phyloP scores from a whole-genome alignment of 2,329 filamentous ascomycete genomes.

The Lachnellula suecica region DNA sequence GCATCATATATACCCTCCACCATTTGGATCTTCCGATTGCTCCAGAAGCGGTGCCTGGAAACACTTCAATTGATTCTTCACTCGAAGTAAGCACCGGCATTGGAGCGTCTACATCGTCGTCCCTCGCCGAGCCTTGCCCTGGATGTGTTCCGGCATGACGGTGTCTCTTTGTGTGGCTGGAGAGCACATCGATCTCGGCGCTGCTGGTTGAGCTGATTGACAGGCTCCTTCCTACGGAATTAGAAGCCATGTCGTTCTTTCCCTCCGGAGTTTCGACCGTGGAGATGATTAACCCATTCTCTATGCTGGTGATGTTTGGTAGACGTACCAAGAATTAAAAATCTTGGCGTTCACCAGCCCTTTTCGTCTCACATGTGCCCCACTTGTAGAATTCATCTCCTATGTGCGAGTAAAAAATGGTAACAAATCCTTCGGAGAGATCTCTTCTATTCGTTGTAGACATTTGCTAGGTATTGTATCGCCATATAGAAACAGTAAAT shows the following conservation, averaged over 20 bases:
- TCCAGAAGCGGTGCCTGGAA: background rate
- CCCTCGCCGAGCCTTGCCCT: background rate
- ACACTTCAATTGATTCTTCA: background rate
- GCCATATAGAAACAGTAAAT: too few species aligned
- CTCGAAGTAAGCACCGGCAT: background rate
- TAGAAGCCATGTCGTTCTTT: background rate
- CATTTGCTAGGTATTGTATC: too few species aligned
- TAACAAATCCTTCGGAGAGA: too few species aligned
- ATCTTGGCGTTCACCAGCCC: too few species aligned
- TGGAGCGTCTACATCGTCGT: too few species aligned
- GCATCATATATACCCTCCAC: constrained; percentile 46
- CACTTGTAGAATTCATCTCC: too few species aligned
- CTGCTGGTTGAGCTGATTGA: background rate
- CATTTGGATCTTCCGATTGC: constrained; percentile 12
- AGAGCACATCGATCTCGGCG: background rate
- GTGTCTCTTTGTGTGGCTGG: background rate
- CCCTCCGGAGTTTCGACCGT: background rate
- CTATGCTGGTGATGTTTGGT: too few species aligned
- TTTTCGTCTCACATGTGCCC: too few species aligned
- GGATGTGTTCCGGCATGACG: background rate
- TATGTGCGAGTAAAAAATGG: too few species aligned
- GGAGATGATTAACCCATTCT: background rate
- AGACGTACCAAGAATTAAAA: too few species aligned
- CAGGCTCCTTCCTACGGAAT: background rate
- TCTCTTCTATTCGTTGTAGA: too few species aligned